phyloP scores from a whole-genome alignment of 768 basidiomycete species.

The Mycena rosella region DNA sequence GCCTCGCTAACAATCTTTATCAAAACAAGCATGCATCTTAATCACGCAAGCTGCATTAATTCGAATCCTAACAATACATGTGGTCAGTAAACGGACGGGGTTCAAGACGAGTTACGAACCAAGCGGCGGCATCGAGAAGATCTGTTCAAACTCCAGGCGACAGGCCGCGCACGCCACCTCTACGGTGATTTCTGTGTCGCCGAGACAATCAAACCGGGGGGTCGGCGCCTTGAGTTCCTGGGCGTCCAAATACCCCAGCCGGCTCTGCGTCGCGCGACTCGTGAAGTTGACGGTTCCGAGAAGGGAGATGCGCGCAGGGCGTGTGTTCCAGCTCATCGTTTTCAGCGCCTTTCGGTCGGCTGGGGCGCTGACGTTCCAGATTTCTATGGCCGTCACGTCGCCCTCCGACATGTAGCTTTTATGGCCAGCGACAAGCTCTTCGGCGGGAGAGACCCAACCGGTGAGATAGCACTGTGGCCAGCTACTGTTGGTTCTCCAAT shows the following conservation, averaged over 20 bases:
- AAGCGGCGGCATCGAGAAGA: slow-evolving; percentile 37
- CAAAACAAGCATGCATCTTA: not conserved
- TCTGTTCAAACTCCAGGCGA: slow-evolving; percentile 35
- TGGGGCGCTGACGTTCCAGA: slow-evolving; percentile 38
- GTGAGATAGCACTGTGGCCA: slow-evolving; percentile 37
- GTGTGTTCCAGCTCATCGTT: slow-evolving; percentile 24
- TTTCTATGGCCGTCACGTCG: slow-evolving; percentile 34
- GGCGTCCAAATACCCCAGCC: not conserved
- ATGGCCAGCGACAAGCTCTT: slow-evolving; percentile 24
- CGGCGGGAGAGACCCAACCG: slow-evolving; percentile 30
- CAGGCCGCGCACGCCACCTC: slow-evolving; percentile 36
- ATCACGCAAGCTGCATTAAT: slow-evolving; percentile 32
- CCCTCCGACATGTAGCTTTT: slow-evolving; percentile 35
- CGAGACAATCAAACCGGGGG: slow-evolving; percentile 12
- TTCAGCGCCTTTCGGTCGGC: not conserved
- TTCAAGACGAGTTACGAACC: slow-evolving; percentile 22
- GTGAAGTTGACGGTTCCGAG: slow-evolving; percentile 17
- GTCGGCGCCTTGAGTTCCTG: slow-evolving; percentile 8
- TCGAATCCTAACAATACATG: slow-evolving; percentile 21
- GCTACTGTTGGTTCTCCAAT: slow-evolving; percentile 34
- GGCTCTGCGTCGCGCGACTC: not conserved
- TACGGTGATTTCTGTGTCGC: slow-evolving; percentile 17
- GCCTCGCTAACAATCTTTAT: not conserved
- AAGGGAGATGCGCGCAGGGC: not conserved
- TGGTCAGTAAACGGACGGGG: not conserved